Percentiles rank a stretch among this genome's conserved stretches.
These are phyloP conservation scores for Coniella vitis DNA, from an alignment of 2,329 filamentous ascomycete genomes.

Conservation along the genomic window DNA sequence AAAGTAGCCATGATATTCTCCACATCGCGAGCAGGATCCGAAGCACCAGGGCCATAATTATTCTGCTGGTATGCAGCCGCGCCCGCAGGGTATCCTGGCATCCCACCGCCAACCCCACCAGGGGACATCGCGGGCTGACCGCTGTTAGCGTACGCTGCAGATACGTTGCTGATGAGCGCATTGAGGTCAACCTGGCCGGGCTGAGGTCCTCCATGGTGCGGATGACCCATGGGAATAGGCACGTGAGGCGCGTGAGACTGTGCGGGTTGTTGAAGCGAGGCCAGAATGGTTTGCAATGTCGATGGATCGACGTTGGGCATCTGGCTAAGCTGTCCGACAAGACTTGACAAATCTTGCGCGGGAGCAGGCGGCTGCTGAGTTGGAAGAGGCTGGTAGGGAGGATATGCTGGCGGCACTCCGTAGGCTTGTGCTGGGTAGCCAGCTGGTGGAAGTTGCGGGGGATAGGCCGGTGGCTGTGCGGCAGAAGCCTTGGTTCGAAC, in stretches of 20 bases:
- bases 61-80: conserved; percentile 18
- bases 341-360: conserved; percentile 49
- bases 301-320: conserved; percentile 62
- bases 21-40: conserved; percentile 46
- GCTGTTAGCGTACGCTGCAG: conserved; percentile 5
- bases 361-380: conserved; percentile 21
- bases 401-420: conserved; percentile 21
- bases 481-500: conserved; percentile 54
- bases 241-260: conserved; percentile 3
- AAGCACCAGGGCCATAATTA: conserved; percentile 20
- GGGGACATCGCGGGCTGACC: conserved; percentile 2
- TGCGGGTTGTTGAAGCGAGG: conserved; percentile 43
- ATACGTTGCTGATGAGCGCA: conserved; percentile 36
- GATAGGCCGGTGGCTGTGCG: conserved; percentile 20
- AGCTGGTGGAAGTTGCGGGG: conserved; percentile 21
- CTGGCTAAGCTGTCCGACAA: conserved; percentile 55
- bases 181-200: conserved; percentile 37
- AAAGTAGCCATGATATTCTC: conserved; percentile 71
- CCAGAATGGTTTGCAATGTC: conserved; percentile 63
- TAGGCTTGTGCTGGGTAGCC: conserved; percentile 24
- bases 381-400: conserved; percentile 27
- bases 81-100: conserved; percentile 22
- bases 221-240: not conserved
- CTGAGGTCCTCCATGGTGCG: conserved; percentile 12
- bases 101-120: not conserved